A percentile compares a stretch with the other conserved stretches of the same genome.
These are phyloP conservation scores for Biscogniauxia sp. DNA, from an alignment of 2,329 filamentous ascomycete genomes.

Conservation along the genomic window DNA sequence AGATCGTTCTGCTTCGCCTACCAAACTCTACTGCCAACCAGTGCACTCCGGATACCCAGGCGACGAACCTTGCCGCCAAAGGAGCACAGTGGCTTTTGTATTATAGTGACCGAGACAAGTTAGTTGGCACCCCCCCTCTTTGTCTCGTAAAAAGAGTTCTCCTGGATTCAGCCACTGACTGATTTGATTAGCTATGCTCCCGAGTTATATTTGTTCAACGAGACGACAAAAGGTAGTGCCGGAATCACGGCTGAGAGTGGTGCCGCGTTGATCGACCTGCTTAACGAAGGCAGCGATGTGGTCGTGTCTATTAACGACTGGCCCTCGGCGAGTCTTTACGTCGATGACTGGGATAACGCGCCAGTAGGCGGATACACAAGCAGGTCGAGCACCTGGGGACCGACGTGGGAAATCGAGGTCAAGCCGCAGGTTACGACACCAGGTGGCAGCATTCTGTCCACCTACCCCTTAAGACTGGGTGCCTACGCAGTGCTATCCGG, in stretches of 20 bases:
- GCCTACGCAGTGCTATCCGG: slow-evolving; percentile 50
- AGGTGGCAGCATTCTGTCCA: slow-evolving; percentile 51
- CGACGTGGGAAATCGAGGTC: slow-evolving; percentile 44
- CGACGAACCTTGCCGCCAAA: slow-evolving; percentile 38
- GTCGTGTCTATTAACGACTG: slow-evolving; percentile 20
- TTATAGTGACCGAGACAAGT: slow-evolving; percentile 31
- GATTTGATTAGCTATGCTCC: background rate
- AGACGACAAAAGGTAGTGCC: slow-evolving; percentile 14
- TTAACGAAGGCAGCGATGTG: slow-evolving; percentile 22
- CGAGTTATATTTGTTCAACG: background rate
- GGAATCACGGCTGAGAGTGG: slow-evolving; percentile 21
- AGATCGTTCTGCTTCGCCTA: slow-evolving; percentile 38
- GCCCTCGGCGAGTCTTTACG: slow-evolving; percentile 7
- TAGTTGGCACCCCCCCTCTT: slow-evolving; percentile 12
- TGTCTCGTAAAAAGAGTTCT: background rate
- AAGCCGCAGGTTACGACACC: slow-evolving; percentile 49
- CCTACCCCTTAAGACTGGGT: slow-evolving; percentile 41
- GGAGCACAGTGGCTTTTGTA: slow-evolving; percentile 42
- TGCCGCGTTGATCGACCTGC: slow-evolving; percentile 20
- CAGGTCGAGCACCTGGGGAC: slow-evolving; percentile 44
- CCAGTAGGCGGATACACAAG: slow-evolving; percentile 37
- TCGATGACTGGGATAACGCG: slow-evolving; percentile 16
- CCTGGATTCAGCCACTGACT: background rate
- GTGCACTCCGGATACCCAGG: slow-evolving; percentile 37
- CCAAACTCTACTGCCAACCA: slow-evolving; percentile 35